Evolutionary conservation across 2,329 filamentous ascomycete genomes (phyloP).

Genomic region (Aspergillus versicolor): DNA sequence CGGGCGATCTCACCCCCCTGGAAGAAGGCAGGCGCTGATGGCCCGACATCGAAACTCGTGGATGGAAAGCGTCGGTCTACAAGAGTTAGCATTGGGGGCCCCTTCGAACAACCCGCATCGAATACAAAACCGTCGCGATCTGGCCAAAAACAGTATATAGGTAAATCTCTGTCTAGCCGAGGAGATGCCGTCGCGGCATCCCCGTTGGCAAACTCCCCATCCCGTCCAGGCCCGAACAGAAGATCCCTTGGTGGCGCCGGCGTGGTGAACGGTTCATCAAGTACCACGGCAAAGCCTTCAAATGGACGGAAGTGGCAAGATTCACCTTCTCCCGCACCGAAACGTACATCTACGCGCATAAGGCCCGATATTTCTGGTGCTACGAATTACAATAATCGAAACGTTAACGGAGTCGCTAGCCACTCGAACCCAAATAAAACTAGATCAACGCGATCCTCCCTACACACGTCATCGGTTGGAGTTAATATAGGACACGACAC

Average conservation of each 20-base stretch:
- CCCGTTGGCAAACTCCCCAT: slow-evolving; percentile 30
- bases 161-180: slow-evolving; percentile 27
- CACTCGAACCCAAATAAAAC: slow-evolving; percentile 16
- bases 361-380: slow-evolving; percentile 31
- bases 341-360: slow-evolving; percentile 26
- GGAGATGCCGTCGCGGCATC: slow-evolving; percentile 29
- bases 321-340: slow-evolving; percentile 30
- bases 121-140: slow-evolving; percentile 49
- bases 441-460: slow-evolving; percentile 29
- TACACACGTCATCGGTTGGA: slow-evolving; percentile 19
- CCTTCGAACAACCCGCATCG: slow-evolving; percentile 49
- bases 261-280: slow-evolving; percentile 33
- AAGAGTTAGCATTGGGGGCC: slow-evolving; percentile 49
- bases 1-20: slow-evolving; percentile 74
- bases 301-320: slow-evolving; percentile 21
- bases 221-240: slow-evolving; percentile 30
- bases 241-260: slow-evolving; percentile 29
- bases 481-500: slow-evolving; percentile 12
- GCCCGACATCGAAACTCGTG: slow-evolving; percentile 77
- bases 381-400: slow-evolving; percentile 16
- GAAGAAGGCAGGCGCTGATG: slow-evolving; percentile 82
- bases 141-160: slow-evolving; percentile 34
- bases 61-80: slow-evolving; percentile 63
- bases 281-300: slow-evolving; percentile 22
- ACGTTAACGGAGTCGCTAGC: slow-evolving; percentile 18